Evolutionary conservation across 768 basidiomycete species (phyloP).

Genomic region (Coprinellus aureogranulatus): DNA sequence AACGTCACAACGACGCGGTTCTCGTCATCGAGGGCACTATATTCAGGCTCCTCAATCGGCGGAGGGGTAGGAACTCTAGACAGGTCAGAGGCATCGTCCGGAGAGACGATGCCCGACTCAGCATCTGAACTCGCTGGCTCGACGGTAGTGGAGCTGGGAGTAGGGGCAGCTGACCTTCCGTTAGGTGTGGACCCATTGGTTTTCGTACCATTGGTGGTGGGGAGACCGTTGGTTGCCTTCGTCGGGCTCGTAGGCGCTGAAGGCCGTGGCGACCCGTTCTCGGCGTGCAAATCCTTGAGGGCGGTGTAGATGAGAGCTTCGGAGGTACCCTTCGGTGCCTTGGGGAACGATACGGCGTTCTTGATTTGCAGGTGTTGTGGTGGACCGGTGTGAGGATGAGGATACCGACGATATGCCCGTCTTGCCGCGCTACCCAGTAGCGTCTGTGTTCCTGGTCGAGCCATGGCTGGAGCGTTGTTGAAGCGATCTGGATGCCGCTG

Average conservation of each 20-base stretch:
- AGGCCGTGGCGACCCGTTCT: constrained; percentile 13
- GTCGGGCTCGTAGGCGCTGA: not conserved
- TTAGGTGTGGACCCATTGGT: not conserved
- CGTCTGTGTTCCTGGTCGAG: constrained; percentile 52
- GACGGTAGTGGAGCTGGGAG: not conserved
- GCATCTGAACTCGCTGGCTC: not conserved
- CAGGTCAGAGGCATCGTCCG: not conserved
- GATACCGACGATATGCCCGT: constrained; percentile 40
- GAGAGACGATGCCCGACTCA: constrained; percentile 1
- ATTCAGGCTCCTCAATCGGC: not conserved
- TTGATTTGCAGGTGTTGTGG: constrained; percentile 49
- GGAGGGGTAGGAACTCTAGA: constrained; percentile 2
- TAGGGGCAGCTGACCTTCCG: too few species aligned
- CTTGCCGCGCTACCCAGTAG: constrained; percentile 54
- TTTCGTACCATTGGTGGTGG: constrained; percentile 5
- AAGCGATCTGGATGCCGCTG: constrained; percentile 58
- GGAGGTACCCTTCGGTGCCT: constrained; percentile 52
- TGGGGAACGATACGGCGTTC: constrained; percentile 53
- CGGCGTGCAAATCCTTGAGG: constrained; percentile 39
- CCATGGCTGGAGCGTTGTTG: constrained; percentile 53
- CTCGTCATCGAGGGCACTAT: constrained; percentile 11
- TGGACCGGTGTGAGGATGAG: constrained; percentile 51
- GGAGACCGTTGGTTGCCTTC: too few species aligned
- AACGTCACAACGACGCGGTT: constrained; percentile 42
- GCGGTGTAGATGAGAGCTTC: constrained; percentile 50